Base-by-base conservation (phyloP, 1,139 yeast genomes). In the Pichiaceae sp. region DNA sequence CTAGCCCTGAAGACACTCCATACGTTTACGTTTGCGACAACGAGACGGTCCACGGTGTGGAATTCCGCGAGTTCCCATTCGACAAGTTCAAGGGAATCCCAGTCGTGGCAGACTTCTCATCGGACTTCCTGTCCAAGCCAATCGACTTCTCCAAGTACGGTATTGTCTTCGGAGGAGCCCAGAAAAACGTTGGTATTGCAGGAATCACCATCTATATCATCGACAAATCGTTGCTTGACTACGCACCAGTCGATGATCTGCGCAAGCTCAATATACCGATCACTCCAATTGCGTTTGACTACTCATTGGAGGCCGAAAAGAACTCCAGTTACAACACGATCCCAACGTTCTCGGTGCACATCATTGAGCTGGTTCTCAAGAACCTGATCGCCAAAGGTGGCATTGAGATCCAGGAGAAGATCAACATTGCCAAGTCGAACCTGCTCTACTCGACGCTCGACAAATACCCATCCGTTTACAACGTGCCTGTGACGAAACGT, bases 41-140 rank as follows among this genome's bases (percentile, higher is more conserved):
- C 58, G 98, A 91, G 63, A 91, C 98, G 5, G 97, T 91, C 30
- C 75, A 85, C 55, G 98, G 98, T 40, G 85, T 78, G 36, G 98
- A 91, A 61, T 89, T 85, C 66, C 70, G 71, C 26, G 65, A 57
- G 32, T 63, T 67, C 46, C 75, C 76, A 30, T 56, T 60, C 42
- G 75, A 70, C 14, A 66, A 76, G 46, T 71, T 78, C 39, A 81
- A 83, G 4, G 77, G 77, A 40, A 80, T 82, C 33, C 94, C 83
- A 56, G 63, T 89, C 45, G 96, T 87, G 11, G 91, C 95, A 19
- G 98, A 91, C 59, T 78, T 89, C 81, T 87, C 96, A 1, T 89
- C 97, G 34, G 86, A 91, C 60, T 81, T 91, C 54, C 68, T 91
- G 47, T 85, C 96, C 18, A 80, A 84, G 50, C 64, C 72, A 48